Conservation (phyloP, 2,329 filamentous ascomycete species). For the Ilyonectria robusta region DNA sequence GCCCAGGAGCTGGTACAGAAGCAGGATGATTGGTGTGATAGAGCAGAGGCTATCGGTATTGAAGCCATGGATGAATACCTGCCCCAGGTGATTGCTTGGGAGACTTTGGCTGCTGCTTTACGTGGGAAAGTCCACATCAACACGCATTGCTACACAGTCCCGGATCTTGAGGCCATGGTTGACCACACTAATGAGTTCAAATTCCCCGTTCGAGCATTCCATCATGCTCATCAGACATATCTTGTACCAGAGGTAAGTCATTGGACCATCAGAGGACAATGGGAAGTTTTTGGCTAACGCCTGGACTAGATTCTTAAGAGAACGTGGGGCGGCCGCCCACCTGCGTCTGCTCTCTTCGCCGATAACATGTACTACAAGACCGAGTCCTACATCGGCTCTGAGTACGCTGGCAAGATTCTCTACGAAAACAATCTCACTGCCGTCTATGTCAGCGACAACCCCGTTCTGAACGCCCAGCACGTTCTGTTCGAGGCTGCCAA, state of each 20-base stretch:
- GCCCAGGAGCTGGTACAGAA: constrained; percentile 68
- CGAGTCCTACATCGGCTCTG: constrained; percentile 75
- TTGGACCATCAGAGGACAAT: not conserved
- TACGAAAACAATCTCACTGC: constrained; percentile 76
- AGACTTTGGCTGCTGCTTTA: constrained; percentile 73
- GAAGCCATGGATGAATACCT: constrained; percentile 70
- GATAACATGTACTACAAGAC: constrained; percentile 82
- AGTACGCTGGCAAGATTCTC: constrained; percentile 76
- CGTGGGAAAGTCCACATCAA: constrained; percentile 79
- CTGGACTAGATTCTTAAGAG: constrained; percentile 65
- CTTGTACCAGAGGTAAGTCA: constrained; percentile 72
- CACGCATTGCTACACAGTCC: constrained; percentile 79
- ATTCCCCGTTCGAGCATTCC: constrained; percentile 76
- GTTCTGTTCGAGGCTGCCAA: constrained; percentile 77
- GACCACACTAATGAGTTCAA: constrained; percentile 81
- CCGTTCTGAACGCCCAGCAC: constrained; percentile 78
- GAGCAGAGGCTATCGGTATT: constrained; percentile 65
- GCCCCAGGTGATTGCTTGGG: constrained; percentile 74
- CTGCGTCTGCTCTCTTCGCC: constrained; percentile 76
- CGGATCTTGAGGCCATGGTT: constrained; percentile 78
- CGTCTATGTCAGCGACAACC: constrained; percentile 80
- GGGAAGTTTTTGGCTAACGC: constrained; percentile 15
- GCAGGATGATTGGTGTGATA: constrained; percentile 78
- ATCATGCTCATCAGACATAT: constrained; percentile 78
- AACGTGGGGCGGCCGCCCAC: constrained; percentile 67